Percentiles rank a stretch among this genome's conserved stretches.
These are phyloP conservation scores for Colletotrichum liaoningense DNA, from an alignment of 2,329 filamentous ascomycete genomes.

Conservation along the genomic window DNA sequence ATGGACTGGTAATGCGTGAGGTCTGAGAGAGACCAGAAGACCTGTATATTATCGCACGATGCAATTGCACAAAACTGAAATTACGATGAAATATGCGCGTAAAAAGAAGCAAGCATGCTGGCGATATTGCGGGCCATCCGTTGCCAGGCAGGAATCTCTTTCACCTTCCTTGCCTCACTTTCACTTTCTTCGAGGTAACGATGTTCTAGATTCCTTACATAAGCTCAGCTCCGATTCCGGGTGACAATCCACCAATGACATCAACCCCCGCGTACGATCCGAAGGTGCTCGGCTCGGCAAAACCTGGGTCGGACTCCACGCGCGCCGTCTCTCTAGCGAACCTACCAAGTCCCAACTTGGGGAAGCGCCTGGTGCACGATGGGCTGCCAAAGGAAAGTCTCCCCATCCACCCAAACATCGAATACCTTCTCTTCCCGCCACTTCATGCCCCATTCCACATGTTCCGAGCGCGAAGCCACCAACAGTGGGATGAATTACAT, in stretches of 20 bases:
- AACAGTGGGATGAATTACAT: slow-evolving; percentile 54
- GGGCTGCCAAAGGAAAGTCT: slow-evolving; percentile 31
- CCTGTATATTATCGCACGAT: not conserved
- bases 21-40: not conserved
- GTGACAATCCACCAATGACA: slow-evolving; percentile 29
- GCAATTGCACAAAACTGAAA: not conserved
- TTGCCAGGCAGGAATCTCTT: not conserved
- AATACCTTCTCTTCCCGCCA: slow-evolving; percentile 22
- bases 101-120: not conserved
- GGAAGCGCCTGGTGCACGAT: slow-evolving; percentile 30
- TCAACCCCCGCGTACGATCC: slow-evolving; percentile 19
- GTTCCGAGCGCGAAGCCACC: slow-evolving; percentile 30
- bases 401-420: slow-evolving; percentile 28
- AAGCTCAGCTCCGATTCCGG: slow-evolving; percentile 22
- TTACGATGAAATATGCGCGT: not conserved
- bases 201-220: slow-evolving; percentile 14
- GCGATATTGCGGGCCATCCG: not conserved
- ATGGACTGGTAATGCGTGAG: not conserved
- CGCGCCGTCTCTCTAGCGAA: slow-evolving; percentile 1
- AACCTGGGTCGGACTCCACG: slow-evolving; percentile 31
- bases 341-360: slow-evolving; percentile 15
- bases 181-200: slow-evolving; percentile 19
- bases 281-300: slow-evolving; percentile 34
- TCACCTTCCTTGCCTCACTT: not conserved
- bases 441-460: slow-evolving; percentile 34